Evolutionary conservation across 2,329 filamentous ascomycete genomes (phyloP).

Genomic region (Pseudopyricularia cyperi): DNA sequence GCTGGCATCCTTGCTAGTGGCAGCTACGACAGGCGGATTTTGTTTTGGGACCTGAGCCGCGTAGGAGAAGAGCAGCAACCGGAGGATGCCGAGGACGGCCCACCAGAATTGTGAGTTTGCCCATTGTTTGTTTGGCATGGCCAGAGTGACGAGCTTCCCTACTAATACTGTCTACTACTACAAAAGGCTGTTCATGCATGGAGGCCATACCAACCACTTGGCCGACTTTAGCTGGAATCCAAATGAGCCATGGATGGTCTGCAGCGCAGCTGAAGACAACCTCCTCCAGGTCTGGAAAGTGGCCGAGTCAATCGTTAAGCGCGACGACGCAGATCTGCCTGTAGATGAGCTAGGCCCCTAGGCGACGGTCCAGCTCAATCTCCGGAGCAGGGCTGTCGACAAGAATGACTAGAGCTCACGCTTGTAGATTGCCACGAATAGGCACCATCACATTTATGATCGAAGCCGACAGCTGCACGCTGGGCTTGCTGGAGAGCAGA

Average conservation of each 20-base stretch:
- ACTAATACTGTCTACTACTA: neutral
- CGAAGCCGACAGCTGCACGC: neutral
- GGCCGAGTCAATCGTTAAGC: conserved; percentile 67
- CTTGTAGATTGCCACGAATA: neutral
- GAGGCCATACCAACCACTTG: conserved; percentile 91
- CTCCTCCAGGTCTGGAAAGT: conserved; percentile 91
- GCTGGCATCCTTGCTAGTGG: conserved; percentile 79
- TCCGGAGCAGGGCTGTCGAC: conserved; percentile 1
- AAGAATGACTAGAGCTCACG: conserved; percentile 1
- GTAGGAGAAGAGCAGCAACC: conserved; percentile 90
- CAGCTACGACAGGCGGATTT: conserved; percentile 83
- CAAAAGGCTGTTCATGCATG: conserved; percentile 85
- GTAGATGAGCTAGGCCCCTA: conserved; percentile 64
- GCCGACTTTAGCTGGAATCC: conserved; percentile 97
- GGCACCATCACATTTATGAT: neutral
- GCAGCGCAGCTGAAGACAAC: conserved; percentile 93
- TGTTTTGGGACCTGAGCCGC: conserved; percentile 91
- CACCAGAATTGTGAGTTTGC: conserved; percentile 74
- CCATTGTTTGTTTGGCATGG: neutral
- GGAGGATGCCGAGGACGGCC: conserved; percentile 89
- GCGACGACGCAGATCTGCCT: conserved; percentile 61
- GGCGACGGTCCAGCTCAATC: conserved; percentile 4
- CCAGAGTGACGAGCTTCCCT: neutral
- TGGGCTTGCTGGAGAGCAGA: neutral
- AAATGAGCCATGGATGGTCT: conserved; percentile 93